Base-by-base conservation (phyloP, 2,329 filamentous ascomycete genomes). In the Microdochium trichocladiopsis region DNA sequence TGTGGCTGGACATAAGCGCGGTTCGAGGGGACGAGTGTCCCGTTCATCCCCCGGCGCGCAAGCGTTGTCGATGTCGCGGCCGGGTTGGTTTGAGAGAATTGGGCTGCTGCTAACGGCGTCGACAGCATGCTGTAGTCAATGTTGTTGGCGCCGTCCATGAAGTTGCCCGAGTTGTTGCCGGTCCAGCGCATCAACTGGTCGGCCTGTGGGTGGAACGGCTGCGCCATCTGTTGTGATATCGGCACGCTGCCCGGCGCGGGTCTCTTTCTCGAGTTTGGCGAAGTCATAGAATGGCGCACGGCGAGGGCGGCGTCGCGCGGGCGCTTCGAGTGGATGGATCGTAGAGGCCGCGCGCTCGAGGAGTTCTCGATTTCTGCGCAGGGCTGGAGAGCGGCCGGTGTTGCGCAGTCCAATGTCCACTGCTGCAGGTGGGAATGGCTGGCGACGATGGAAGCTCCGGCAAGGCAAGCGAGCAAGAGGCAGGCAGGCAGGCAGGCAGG, bases 161-260 rank as follows among this genome's bases (percentile, higher is more conserved):
- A 61, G 48, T 53, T 57, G 16, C 57, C 61, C 43, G 66, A 57
- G 56, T 62, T 65, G 50, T 70, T 72, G 53, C 74, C 72, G 54
- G 73, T 76, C 79, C 79, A 83, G 64, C 77, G 73, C 47, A 80
- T 60, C 57, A 79, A 75, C 65, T 79, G 76, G 48, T 78, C 76
- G 65, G 66, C 47, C 14, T 48, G 66, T 54, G 63, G 52, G 66
- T 57, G 70, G 56, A 68, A 72, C 21, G 68, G 59, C 47, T 67
- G 65, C 52, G 76, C 73, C 63, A 77, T 68, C 58, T 70, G 71
- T 25, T 71, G 69, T 51, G 55, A 61, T 53, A 62, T 59, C 4
- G 65, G 63, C 52, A 62, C 36, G 51, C 56, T 65, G 55, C 65
- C 65, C 33, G 63, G 65, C 50, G 65, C 63, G 58, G 63, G 61